Base-by-base conservation (phyloP, 768 basidiomycete genomes). In the Serendipita sp. region DNA sequence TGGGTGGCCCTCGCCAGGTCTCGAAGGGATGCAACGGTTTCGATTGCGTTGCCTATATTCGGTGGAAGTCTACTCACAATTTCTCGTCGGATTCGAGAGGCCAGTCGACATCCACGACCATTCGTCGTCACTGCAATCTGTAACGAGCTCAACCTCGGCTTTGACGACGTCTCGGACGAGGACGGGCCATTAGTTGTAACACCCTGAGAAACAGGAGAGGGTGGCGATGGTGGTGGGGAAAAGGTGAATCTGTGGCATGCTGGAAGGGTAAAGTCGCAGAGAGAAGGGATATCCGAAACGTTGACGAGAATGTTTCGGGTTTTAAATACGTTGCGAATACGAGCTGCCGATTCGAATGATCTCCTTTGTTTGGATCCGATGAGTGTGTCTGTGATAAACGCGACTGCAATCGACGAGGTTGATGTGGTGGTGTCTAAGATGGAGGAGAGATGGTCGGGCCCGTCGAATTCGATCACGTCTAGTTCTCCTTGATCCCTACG, bases 261-360 rank as follows among this genome's bases (percentile, higher is more conserved):
- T 0, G 88, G 80, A 75, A 95, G 92, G 0, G 88, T 85, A 71
- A 90, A 97, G 72, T 96, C 92, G 73, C 90, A 94, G 45, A 94
- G 78, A 13, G 83, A 78, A 1, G 90, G 88, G 70, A 87, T 82
- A 73, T 97, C 95, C 1, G 92, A 83, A n/a, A 87, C 81, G 70
- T 94, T 97, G 68, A 92, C 78, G 1, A 84, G 86, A 65, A 95
- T 84, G 64, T 82, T 80, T 32, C 80, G 79, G 0, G 75, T 66
- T 38, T 73, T 76, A 69, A 87, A 88, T 2, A 83, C 70, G 15
- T 72, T 69, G 64, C 83, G 80, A 44, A 96, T 78, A 3, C 76
- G 74, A 48, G 75, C 74, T 0, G 89, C 88, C 1, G 88, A 87
- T 1, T 70, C 70, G 38, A 73, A 75, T 7, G 72, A 76, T 10